Base-by-base conservation (phyloP, 306 rosid genomes). In the Trifolium fragiferum region DNA sequence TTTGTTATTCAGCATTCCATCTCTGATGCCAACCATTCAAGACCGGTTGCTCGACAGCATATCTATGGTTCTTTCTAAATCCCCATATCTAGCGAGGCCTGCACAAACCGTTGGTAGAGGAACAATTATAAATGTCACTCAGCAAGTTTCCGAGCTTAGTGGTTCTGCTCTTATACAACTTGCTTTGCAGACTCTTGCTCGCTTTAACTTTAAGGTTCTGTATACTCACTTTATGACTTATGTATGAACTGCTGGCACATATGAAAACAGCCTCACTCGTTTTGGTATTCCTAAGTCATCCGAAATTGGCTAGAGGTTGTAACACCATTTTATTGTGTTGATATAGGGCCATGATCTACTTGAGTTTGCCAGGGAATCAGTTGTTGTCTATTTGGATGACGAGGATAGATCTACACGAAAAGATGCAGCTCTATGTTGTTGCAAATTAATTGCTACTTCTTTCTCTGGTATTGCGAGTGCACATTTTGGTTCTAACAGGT, bases 391-490 rank as follows among this genome's bases (percentile, higher is more conserved):
- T 88, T 80, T 94, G 85, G 96, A 94, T 87, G 99, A 94, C 76
- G 99, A 94, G 70, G 99, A 90, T 75, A 91, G 96, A 82, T 89
- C 89, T 62, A 88, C 93, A 32, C 89, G 97, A 27, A 94, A 92
- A 84, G 96, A 90, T 85, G 99, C 99, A 65, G 97, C 99, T 27
- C 61, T 94, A 32, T 94, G 99, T 81, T 94, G 99, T 82, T 94
- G 99, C 86, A 88, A 85, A 88, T 85, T 94, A 81, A 87, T 88
- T 64, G 91, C 96, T 23, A 89, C 84, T 82, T 92, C 99, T 54
- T 86, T 94, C 87, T 87, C 92, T 38, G 83, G 90, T 70, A 73
- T 90, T 54, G 82, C 77, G 12, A 78, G 87, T 50, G 15, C 84
- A 30, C 97, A 89, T 74, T 92, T 83, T 87, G 88, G 88, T 64